A percentile compares a stretch with the other conserved stretches of the same genome.
These are phyloP conservation scores for Astrephomene gubernaculifera DNA, from an alignment of 139 green algal genomes.

Conservation along the genomic window DNA sequence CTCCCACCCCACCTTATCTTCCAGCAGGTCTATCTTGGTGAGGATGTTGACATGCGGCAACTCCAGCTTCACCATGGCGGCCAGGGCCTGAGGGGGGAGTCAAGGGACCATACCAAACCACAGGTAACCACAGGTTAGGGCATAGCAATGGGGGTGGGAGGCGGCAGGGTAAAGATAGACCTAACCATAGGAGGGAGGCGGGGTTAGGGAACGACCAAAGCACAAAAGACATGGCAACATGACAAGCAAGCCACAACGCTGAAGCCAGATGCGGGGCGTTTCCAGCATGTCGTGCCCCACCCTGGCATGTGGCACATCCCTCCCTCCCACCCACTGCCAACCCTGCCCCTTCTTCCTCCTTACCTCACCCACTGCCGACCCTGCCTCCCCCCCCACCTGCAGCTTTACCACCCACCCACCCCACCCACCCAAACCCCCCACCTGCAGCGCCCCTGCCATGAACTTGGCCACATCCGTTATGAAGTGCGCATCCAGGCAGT, in stretches of 20 bases:
- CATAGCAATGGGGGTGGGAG: neutral
- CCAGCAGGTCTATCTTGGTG: constrained; percentile 95
- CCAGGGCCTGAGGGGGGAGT: constrained; percentile 66
- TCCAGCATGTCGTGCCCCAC: too few species aligned
- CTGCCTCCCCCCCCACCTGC: neutral
- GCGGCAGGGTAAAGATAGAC: neutral
- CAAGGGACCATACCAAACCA: too few species aligned
- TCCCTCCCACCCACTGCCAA: neutral
- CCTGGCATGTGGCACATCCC: neutral
- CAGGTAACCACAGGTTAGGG: too few species aligned
- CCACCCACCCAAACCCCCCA: neutral
- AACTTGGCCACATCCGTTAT: constrained; percentile 88
- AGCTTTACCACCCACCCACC: neutral
- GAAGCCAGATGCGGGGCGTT: too few species aligned
- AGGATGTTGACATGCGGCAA: constrained; percentile 98
- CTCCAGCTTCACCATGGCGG: constrained; percentile 98
- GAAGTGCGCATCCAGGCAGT: constrained; percentile 96
- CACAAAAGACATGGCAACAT: too few species aligned
- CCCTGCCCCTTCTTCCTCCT: neutral
- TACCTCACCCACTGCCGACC: neutral
- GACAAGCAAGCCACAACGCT: too few species aligned
- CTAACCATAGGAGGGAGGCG: neutral
- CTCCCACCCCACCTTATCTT: constrained; percentile 79
- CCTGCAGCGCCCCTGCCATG: constrained; percentile 81
- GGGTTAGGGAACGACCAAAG: neutral